These are phyloP conservation scores for Phaffomyces opuntiae DNA, from an alignment of 805 yeast species.

Conservation along the genomic window DNA sequence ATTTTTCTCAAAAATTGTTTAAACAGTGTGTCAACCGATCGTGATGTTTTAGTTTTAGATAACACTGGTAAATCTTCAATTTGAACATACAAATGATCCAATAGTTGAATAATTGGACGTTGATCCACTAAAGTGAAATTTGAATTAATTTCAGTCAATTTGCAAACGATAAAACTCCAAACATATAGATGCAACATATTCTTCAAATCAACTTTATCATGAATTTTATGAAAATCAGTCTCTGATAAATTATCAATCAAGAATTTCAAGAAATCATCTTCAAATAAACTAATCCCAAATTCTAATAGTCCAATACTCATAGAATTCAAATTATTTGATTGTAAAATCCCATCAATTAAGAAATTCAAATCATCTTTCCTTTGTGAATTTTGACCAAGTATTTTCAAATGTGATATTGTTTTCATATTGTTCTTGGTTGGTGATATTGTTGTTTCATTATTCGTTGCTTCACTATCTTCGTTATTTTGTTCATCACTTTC, in stretches of 20 bases:
- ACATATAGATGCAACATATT: conserved; percentile 5
- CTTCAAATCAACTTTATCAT: not conserved
- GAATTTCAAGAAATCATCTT: conserved; percentile 16
- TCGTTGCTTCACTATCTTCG: conserved; percentile 2
- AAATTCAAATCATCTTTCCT: conserved; percentile 31
- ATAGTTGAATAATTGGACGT: not conserved
- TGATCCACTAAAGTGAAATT: not conserved
- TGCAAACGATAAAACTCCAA: conserved; percentile 14
- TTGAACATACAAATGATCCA: not conserved
- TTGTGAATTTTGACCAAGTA: conserved; percentile 29
- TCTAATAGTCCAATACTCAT: conserved; percentile 17
- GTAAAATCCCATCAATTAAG: conserved; percentile 19
- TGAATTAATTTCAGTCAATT: conserved; percentile 7
- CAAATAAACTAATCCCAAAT: conserved; percentile 17
- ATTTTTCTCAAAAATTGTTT: conserved; percentile 8
- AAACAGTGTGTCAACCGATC: conserved; percentile 2
- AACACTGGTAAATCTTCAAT: not conserved
- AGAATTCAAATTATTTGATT: not conserved
- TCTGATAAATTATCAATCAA: conserved; percentile 4
- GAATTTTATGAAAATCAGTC: conserved; percentile 11
- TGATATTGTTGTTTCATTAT: not conserved
- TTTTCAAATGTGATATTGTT: conserved; percentile 24
- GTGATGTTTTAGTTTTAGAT: conserved; percentile 1
- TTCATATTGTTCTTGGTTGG: conserved; percentile 10
- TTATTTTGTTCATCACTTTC: conserved; percentile 9